These are phyloP conservation scores for Talaromyces amestolkiae DNA, from an alignment of 2,329 filamentous ascomycete species.

Conservation along the genomic window DNA sequence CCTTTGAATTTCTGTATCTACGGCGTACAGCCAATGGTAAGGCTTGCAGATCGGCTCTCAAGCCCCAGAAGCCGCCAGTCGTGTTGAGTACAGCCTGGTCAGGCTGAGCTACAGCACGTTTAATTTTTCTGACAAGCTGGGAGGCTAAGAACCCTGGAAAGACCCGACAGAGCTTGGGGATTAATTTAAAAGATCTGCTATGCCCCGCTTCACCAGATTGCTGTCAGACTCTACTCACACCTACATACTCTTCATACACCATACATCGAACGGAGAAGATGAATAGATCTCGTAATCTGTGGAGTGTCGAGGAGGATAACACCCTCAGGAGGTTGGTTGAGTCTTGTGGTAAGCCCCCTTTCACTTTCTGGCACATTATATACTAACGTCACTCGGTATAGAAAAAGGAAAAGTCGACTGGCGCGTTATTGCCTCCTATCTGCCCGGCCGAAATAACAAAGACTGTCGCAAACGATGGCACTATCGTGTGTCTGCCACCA, in stretches of 20 bases:
- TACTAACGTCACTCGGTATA: neutral
- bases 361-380: neutral
- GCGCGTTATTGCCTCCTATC: constrained; percentile 18
- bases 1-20: neutral
- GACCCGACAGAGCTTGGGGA: neutral
- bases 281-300: constrained; percentile 18
- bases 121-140: neutral
- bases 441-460: constrained; percentile 21
- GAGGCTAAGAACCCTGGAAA: neutral
- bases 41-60: constrained; percentile 12
- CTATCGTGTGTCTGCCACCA: constrained; percentile 19
- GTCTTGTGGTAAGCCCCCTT: constrained; percentile 15
- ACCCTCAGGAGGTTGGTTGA: constrained; percentile 17
- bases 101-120: constrained; percentile 8
- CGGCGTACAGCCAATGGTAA: neutral
- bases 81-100: neutral
- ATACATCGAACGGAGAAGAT: neutral
- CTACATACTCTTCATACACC: neutral
- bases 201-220: constrained; percentile 1
- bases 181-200: constrained; percentile 9
- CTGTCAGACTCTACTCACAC: neutral
- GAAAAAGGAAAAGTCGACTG: constrained; percentile 21
- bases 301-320: constrained; percentile 18
- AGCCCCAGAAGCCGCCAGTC: constrained; percentile 10
- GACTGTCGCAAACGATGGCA: constrained; percentile 21